phyloP scores from a whole-genome alignment of 345 rosid genomes.

The Anacardium occidentale region DNA sequence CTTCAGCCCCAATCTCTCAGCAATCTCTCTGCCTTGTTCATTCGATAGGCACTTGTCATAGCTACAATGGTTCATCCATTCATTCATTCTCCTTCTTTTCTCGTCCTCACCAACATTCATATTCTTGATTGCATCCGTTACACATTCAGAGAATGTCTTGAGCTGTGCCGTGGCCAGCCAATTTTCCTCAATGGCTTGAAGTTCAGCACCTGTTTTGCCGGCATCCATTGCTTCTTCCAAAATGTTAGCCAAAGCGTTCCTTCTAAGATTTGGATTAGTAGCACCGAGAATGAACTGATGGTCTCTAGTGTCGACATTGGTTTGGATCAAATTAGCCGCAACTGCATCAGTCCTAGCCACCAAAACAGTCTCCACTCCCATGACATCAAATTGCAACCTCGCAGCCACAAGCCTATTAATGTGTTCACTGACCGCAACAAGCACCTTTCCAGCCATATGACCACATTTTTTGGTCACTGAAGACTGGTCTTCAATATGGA shows the following conservation, averaged over 20 bases:
- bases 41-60: constrained; percentile 67
- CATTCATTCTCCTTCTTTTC: constrained; percentile 55
- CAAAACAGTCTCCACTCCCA: constrained; percentile 89
- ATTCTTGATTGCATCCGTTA: constrained; percentile 54
- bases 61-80: constrained; percentile 69
- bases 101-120: constrained; percentile 59
- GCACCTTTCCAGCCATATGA: constrained; percentile 97
- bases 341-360: constrained; percentile 93
- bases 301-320: constrained; percentile 79
- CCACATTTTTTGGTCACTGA: constrained; percentile 95
- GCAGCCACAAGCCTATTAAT: constrained; percentile 93
- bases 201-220: constrained; percentile 72
- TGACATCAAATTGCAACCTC: constrained; percentile 88
- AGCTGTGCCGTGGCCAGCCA: constrained; percentile 76
- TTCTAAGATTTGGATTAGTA: constrained; percentile 68
- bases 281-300: constrained; percentile 92
- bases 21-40: constrained; percentile 68
- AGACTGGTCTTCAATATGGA: constrained; percentile 92
- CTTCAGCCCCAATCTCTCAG: constrained; percentile 63
- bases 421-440: constrained; percentile 88
- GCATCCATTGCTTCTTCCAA: constrained; percentile 73
- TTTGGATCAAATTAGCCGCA: constrained; percentile 78
- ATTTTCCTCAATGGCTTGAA: constrained; percentile 80
- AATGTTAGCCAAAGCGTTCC: constrained; percentile 60
- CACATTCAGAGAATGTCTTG: constrained; percentile 75